Percentiles rank a stretch among this genome's conserved stretches.
These are phyloP conservation scores for Venturia nashicola DNA, from an alignment of 2,329 filamentous ascomycete species.

Conservation along the genomic window DNA sequence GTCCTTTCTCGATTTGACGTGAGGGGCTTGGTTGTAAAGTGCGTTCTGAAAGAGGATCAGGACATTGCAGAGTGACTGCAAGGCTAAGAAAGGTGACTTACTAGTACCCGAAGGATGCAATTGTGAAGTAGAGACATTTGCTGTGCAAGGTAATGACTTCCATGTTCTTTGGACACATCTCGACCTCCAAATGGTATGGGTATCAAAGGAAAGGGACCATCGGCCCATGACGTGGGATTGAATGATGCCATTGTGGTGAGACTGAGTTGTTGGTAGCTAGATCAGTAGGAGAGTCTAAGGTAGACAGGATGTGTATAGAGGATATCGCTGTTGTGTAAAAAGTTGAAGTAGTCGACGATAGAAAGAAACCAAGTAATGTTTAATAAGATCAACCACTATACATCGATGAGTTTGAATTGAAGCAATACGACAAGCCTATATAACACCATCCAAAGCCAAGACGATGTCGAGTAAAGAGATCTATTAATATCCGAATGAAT, in stretches of 20 bases:
- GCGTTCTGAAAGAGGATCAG: slow-evolving; percentile 15
- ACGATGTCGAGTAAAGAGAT: neutral
- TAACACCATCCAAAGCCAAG: neutral
- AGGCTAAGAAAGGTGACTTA: neutral
- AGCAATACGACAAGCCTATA: neutral
- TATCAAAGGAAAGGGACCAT: slow-evolving; percentile 7
- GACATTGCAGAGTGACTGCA: neutral
- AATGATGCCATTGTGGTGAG: neutral
- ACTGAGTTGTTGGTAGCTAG: neutral
- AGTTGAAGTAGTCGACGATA: neutral
- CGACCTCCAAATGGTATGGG: slow-evolving; percentile 3
- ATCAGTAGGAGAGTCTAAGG: neutral
- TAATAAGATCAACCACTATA: neutral
- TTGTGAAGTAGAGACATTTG: slow-evolving; percentile 18
- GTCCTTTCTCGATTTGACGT: slow-evolving; percentile 13
- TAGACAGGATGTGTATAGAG: neutral
- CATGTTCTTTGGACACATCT: slow-evolving; percentile 4
- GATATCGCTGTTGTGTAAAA: neutral
- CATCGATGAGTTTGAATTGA: neutral
- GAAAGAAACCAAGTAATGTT: neutral
- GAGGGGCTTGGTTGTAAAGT: slow-evolving; percentile 21
- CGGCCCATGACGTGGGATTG: slow-evolving; percentile 2
- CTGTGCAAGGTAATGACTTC: slow-evolving; percentile 3
- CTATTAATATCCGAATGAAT: neutral
- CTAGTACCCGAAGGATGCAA: slow-evolving; percentile 22